Evolutionary conservation across 371 early-diverging fungal genomes (phyloP), one percentile per base, ranked within the genome.

Genomic region (Mortierella sp.): DNA sequence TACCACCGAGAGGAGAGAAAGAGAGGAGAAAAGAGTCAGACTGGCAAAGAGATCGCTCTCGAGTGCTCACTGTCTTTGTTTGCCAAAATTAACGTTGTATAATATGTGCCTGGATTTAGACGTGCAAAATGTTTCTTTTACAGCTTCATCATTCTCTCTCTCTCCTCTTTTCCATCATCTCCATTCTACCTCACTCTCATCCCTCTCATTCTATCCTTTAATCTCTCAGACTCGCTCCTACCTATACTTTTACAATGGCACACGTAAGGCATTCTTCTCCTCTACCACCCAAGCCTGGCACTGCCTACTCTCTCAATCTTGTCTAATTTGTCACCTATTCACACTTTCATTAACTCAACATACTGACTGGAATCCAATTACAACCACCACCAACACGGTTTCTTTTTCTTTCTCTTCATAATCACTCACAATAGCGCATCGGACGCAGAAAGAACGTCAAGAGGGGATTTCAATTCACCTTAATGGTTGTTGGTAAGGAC

Each of bases 371-470:
- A 22, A 35, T 57, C 8, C 34, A 28, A 34, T n/a, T n/a, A n/a
- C n/a, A n/a, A n/a, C n/a, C n/a, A 10, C n/a, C 31, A 55, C 55
- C 55, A 29, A 55, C 55, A 26, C 59, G 49, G 49, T 58, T 34
- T 60, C 42, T 42, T 0, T 43, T 26, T 19, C 22, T 59, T 0
- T 58, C 34, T 2, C 42, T 7, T 47, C 19, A 54, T 4, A 19
- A 57, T 35, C 35, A 34, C 31, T 35, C 35, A 34, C 31, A 60
- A 72, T 71, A 80, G 81, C 81, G 81, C 65, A 80, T 80, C 51
- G 92, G 91, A 65, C 94, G 99, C 70, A 92, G 96, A 89, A 98
- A 97, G 90, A 96, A 94, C 76, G 94, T 93, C 76, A 98, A 97
- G 88, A 96, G 96, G 87, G 98, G 97, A 63, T 91, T 98, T 72